Evolutionary conservation across 495 filamentous ascomycete genomes (phyloP), one percentile per base, ranked within the genome.

Genomic region (Hypoxylon rickii): DNA sequence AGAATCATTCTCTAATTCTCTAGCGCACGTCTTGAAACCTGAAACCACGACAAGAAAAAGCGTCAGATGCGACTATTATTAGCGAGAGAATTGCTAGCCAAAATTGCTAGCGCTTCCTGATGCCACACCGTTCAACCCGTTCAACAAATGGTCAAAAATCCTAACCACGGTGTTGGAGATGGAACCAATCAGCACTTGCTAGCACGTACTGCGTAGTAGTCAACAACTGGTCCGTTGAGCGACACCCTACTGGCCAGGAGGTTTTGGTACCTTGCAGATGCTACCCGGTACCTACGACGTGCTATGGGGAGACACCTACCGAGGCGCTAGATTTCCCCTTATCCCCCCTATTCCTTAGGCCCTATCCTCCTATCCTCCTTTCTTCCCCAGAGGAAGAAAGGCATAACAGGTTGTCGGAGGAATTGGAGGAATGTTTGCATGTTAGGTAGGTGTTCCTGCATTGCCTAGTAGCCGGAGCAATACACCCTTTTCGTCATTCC

Each of bases 21-120:
- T 61, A 61, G 51, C 34, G 51, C 46, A 32, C 38, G 13, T 41
- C n/a, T n/a, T n/a, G n/a, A n/a, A n/a, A n/a, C 37, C 29, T 45
- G 43, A 54, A 52, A 47, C 52, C 26, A 36, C 42, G 16, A 57
- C 26, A 53, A 3, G 58, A 46, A 41, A 24, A 38, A 4, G 10
- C 10, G 24, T 29, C 4, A n/a, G 24, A 57, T 53, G 59, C 53
- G 44, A 34, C 59, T 57, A 57, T 57, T 62, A 12, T 53, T 57
- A 63, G 59, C 44, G 44, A 57, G 24, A n/a, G n/a, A n/a, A 57
- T 57, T 62, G 10, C 49, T 57, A 63, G 59, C 44, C 38, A 57
- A 19, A 12, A 29, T 15, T 3, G 43, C 34, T 63, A 57, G 59
- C 48, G 47, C 58, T 49, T 26, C 21, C 33, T 40, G 13, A 48